Conservation (phyloP, 768 basidiomycete species). For the Tylopilus plumbeoviolaceoides region DNA sequence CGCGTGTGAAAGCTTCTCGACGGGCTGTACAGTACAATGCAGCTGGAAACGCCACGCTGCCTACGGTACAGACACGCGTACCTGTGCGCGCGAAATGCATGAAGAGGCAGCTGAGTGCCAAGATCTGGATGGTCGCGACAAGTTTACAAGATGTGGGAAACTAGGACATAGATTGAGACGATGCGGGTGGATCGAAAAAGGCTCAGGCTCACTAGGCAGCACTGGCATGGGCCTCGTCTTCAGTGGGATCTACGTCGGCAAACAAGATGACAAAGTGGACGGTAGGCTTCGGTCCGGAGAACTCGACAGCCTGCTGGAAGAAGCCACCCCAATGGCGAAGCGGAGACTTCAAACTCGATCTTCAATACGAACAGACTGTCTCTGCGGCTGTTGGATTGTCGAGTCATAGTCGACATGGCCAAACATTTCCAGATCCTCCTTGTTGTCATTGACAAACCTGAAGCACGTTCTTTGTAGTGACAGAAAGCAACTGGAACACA, state of each 20-base stretch:
- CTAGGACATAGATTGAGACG: too few relatives aligned
- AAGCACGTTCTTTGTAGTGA: conserved; percentile 69
- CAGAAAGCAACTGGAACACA: conserved; percentile 76
- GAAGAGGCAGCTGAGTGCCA: too few relatives aligned
- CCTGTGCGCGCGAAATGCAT: conserved; percentile 96
- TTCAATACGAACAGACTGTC: conserved; percentile 82
- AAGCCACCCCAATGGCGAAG: conserved; percentile 53
- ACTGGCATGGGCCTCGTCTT: conserved; percentile 81
- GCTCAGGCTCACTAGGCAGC: too few relatives aligned
- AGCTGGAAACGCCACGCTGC: conserved; percentile 1
- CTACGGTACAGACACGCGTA: too few relatives aligned
- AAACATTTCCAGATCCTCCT: conserved; percentile 83
- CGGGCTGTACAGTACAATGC: conserved; percentile 66
- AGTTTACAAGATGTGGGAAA: too few relatives aligned
- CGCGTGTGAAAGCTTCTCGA: conserved; percentile 91
- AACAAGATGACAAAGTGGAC: conserved; percentile 89
- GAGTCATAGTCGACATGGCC: conserved; percentile 84
- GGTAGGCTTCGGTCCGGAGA: conserved; percentile 76
- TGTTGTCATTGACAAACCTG: conserved; percentile 65
- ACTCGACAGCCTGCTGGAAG: conserved; percentile 82
- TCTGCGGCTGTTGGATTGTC: conserved; percentile 77
- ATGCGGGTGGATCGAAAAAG: too few relatives aligned
- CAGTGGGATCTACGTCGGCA: conserved; percentile 76
- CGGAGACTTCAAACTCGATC: conserved; percentile 59
- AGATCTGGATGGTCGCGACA: too few relatives aligned